Conservation (phyloP, 2,329 filamentous ascomycete genomes). For the Pezicula neosporulosa region DNA sequence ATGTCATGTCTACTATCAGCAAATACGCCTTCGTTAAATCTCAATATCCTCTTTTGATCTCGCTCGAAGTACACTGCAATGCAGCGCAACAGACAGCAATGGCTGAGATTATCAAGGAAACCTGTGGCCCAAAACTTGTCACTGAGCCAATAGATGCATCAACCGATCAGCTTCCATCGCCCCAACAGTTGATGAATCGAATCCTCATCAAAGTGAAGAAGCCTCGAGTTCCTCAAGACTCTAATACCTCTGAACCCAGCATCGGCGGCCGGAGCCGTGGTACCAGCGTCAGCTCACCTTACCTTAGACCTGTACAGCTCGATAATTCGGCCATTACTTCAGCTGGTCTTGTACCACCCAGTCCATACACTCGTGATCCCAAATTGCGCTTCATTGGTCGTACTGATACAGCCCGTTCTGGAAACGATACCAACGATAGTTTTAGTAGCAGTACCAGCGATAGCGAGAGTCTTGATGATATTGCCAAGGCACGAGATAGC, state of each 20-base stretch:
- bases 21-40: conserved; percentile 90
- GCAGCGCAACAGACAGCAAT: conserved; percentile 79
- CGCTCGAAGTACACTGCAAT: conserved; percentile 92
- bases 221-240: conserved; percentile 40
- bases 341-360: conserved; percentile 49
- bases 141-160: conserved; percentile 70
- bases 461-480: conserved; percentile 64
- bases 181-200: conserved; percentile 77
- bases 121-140: conserved; percentile 78
- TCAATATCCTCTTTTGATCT: conserved; percentile 88
- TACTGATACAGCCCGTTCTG: conserved; percentile 17
- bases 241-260: conserved; percentile 40
- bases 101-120: conserved; percentile 83
- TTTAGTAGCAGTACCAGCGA: conserved; percentile 70
- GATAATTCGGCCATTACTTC: conserved; percentile 52
- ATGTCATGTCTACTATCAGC: conserved; percentile 90
- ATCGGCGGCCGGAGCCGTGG: conserved; percentile 52
- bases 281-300: conserved; percentile 76
- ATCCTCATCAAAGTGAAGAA: conserved; percentile 96
- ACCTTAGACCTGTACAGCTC: conserved; percentile 56
- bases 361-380: conserved; percentile 32
- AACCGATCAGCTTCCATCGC: conserved; percentile 70
- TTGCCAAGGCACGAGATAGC: conserved; percentile 47
- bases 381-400: conserved; percentile 13
- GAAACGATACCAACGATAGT: conserved; percentile 38